A percentile compares a stretch with the other conserved stretches of the same genome.
Conservation (phyloP, 2,329 filamentous ascomycete species). For the Myrmaecium sp. region DNA sequence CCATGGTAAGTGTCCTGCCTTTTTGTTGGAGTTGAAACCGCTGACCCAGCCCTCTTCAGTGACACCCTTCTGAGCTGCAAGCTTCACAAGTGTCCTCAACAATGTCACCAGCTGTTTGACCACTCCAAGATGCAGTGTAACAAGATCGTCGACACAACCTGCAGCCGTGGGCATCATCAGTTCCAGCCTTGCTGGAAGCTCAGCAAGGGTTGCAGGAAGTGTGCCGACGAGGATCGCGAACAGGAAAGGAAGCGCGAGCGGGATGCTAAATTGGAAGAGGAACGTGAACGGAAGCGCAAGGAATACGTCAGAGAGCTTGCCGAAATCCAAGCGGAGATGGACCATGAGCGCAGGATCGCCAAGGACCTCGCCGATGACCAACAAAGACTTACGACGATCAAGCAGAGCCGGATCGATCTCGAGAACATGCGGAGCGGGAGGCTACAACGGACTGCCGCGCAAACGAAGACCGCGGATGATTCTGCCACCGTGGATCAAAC, state of each 20-base stretch:
- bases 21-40: too few relatives aligned
- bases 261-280: slow-evolving; percentile 34
- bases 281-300: slow-evolving; percentile 27
- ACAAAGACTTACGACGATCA: slow-evolving; percentile 26
- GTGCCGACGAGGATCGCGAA: slow-evolving; percentile 33
- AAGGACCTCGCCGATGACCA: slow-evolving; percentile 29
- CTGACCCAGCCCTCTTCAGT: slow-evolving; percentile 23
- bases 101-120: slow-evolving; percentile 45
- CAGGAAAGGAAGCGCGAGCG: slow-evolving; percentile 26
- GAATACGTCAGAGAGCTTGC: slow-evolving; percentile 30
- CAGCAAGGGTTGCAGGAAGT: slow-evolving; percentile 30
- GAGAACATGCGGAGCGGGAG: slow-evolving; percentile 16
- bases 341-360: slow-evolving; percentile 26
- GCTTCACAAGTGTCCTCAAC: slow-evolving; percentile 38
- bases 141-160: slow-evolving; percentile 28
- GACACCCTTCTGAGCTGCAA: slow-evolving; percentile 36
- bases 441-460: too few relatives aligned
- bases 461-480: too few relatives aligned
- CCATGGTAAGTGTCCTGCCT: slow-evolving; percentile 35
- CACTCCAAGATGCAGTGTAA: slow-evolving; percentile 39
- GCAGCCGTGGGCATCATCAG: slow-evolving; percentile 34
- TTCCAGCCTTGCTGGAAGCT: slow-evolving; percentile 29
- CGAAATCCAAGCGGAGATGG: slow-evolving; percentile 37
- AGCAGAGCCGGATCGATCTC: slow-evolving; percentile 32
- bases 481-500: too few relatives aligned